These are phyloP conservation scores for Penicillium salamii DNA, from an alignment of 495 filamentous ascomycete genomes.

Conservation along the genomic window DNA sequence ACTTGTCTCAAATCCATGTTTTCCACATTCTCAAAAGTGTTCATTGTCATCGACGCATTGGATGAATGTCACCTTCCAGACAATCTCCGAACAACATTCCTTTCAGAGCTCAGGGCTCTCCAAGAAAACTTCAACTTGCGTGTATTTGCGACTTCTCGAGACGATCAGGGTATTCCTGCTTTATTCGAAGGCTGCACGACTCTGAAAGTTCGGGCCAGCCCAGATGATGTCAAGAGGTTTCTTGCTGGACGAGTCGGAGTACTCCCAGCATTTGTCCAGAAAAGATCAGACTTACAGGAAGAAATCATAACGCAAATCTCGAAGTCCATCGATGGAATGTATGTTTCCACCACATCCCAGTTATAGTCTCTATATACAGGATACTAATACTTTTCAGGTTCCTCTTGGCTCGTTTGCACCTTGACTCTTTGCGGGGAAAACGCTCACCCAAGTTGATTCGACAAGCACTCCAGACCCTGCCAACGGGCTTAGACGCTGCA, in stretches of 20 bases:
- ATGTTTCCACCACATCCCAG: background rate
- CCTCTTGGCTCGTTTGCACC: constrained; percentile 10
- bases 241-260: too few relatives aligned
- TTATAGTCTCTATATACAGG: background rate
- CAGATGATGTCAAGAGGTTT: background rate
- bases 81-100: background rate
- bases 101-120: background rate
- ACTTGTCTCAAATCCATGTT: too few relatives aligned
- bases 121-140: background rate
- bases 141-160: background rate
- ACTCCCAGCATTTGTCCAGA: background rate
- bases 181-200: background rate
- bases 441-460: constrained; percentile 1
- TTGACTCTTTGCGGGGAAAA: constrained; percentile 7
- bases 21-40: too few relatives aligned
- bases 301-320: background rate
- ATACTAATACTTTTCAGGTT: constrained; percentile 13
- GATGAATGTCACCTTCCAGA: background rate
- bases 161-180: background rate
- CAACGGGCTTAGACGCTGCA: background rate
- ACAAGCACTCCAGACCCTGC: background rate
- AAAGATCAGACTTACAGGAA: background rate
- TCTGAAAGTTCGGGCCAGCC: background rate
- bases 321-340: background rate
- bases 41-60: background rate